Base-by-base conservation (phyloP, 805 yeast species). In the Blastobotrys americana region DNA sequence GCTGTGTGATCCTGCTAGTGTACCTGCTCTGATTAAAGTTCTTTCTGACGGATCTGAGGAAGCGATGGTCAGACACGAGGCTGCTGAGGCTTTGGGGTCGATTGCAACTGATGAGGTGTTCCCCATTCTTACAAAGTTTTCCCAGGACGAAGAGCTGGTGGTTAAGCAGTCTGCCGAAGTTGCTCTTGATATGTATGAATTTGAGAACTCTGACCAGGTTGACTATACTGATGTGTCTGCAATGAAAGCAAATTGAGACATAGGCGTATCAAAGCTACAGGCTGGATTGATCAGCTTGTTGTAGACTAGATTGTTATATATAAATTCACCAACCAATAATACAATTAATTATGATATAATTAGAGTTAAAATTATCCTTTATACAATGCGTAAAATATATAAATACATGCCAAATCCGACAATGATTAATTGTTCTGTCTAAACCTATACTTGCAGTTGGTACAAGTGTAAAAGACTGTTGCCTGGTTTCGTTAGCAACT, bases 1-100 rank as follows among this genome's bases (percentile, higher is more conserved):
- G 71, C 73, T 93, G 62, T 84, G 95, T 63, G 87, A 85, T 66
- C 96, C 97, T 21, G 85, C 81, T 31, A 81, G 94, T 33, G 95
- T 93, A 28, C 96, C 97, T 34, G 72, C 90, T 17, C 76, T 94
- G 51, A 74, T 87, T 46, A 80, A 85, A 67, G 87, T 93, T 2
- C 74, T 94, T 56, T 79, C 79, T 55, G 78, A 85, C 64, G 76
- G 73, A 48, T 60, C 67, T 13, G 96, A 93, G 70, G 97, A 95
- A 43, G 95, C 94, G 52, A 93, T 93, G 99, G 98, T 94, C 27
- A 83, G 99, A 69, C 99, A 93, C 63, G 99, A 93, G 70, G 98
- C 97, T 47, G 98, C 97, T 20, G 99, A 93, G 69, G 98, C 98
- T 20, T 74, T 94, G 57, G 98, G 98, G 21, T 78, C 95, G 22